Evolutionary conservation across 2,329 filamentous ascomycete species (phyloP), one percentile per base, ranked within the genome.

Genomic region (Periconia sp.): DNA sequence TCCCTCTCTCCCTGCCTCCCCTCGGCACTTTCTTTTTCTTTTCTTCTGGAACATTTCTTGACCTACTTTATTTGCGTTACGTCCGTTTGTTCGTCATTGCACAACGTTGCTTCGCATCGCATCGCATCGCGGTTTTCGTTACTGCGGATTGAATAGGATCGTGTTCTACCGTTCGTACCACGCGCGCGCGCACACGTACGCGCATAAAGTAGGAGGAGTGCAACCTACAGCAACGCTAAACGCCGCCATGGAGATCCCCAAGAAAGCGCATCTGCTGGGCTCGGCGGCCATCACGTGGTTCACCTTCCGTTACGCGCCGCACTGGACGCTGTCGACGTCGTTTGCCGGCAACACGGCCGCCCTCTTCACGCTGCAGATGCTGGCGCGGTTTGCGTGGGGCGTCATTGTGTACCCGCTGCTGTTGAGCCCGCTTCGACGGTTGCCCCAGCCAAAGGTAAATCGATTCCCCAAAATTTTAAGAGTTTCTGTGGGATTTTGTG

Each of bases 371-470:
- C 19, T 75, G 1, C 65, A 74, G 45, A 62, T 76, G 20, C 41
- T 74, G 2, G 49, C 64, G 1, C 75, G 71, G 57, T 62, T 62
- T 3, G 59, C 71, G 23, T 84, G 76, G 70, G 65, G 51, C 6
- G 63, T 82, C 0, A 47, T 85, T 10, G 61, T 88, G 42, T 87
- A 85, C 61, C 86, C 85, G 3, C 71, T 77, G 33, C 82, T 78
- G 55, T 74, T 88, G 55, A 85, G 80, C 40, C 84, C 84, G 2
- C 61, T 88, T 45, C 79, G 82, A 55, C 73, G 84, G 61, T 65
- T 89, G 31, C 85, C 85, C 3, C 72, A 75, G 13, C 81, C 83
- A 6, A 64, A 75, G 42, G 81, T 82, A 63, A 62, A n/a, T n/a
- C n/a, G n/a, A n/a, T n/a, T n/a, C n/a, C n/a, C n/a, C n/a, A n/a